A percentile compares a stretch with the other conserved stretches of the same genome.
These are phyloP conservation scores for Ceratobasidium sp. DNA, from an alignment of 1,284 basidiomycete species.

Conservation along the genomic window DNA sequence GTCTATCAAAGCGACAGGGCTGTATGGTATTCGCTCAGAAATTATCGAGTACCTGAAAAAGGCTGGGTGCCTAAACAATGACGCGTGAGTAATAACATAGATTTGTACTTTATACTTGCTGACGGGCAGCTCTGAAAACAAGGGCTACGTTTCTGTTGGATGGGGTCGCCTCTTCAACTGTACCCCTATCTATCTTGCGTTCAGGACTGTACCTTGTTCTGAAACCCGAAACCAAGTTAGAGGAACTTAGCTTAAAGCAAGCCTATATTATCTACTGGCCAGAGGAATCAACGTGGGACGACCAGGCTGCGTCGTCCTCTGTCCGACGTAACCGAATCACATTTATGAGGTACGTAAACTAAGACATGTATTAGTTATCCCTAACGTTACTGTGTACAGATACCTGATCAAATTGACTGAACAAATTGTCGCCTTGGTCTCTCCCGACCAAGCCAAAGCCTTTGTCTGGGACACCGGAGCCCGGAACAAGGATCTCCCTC, in stretches of 20 bases:
- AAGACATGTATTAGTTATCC: background rate
- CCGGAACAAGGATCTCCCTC: slow-evolving; percentile 13
- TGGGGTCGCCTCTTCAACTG: background rate
- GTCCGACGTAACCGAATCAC: slow-evolving; percentile 69
- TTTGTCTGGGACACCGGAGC: slow-evolving; percentile 44
- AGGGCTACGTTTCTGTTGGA: background rate
- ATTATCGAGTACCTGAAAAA: slow-evolving; percentile 63
- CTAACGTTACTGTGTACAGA: background rate
- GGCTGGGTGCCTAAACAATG: background rate
- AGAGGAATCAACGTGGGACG: slow-evolving; percentile 72
- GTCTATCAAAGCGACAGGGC: slow-evolving; percentile 15
- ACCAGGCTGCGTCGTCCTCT: slow-evolving; percentile 62
- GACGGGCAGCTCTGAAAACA: slow-evolving; percentile 63
- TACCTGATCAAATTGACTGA: slow-evolving; percentile 49
- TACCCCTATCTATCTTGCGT: background rate
- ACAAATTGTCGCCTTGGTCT: slow-evolving; percentile 46
- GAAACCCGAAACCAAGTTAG: background rate
- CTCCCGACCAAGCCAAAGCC: slow-evolving; percentile 40
- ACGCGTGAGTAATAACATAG: slow-evolving; percentile 57
- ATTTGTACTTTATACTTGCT: slow-evolving; percentile 39
- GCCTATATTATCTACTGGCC: slow-evolving; percentile 73
- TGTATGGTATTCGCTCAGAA: slow-evolving; percentile 62
- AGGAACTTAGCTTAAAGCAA: background rate
- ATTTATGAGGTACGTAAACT: slow-evolving; percentile 67
- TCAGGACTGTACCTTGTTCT: slow-evolving; percentile 3